phyloP scores from a whole-genome alignment of 352 stramenopile species.

The Globisporangium sylvaticum region DNA sequence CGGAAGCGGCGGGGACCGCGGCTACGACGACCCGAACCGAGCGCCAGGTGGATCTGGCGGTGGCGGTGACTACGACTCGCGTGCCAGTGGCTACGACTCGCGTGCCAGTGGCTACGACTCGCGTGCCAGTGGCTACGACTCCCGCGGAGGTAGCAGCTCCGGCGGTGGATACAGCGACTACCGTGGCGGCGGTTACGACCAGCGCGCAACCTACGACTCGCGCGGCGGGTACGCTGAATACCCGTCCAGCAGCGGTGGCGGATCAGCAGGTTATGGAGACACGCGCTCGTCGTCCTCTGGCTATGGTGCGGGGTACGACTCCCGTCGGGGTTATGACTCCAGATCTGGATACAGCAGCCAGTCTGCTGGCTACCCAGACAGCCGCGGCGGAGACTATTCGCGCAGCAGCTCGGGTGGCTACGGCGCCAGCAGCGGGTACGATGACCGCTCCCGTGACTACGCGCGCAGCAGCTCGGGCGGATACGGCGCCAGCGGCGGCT shows the following conservation, averaged over 20 bases:
- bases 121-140: not conserved
- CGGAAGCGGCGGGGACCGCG: not conserved
- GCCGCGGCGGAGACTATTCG: not conserved
- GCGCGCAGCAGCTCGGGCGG: not conserved
- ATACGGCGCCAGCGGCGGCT: not conserved
- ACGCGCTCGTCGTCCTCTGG: not conserved
- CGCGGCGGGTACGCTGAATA: not conserved
- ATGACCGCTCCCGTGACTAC: not conserved
- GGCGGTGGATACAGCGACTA: not conserved
- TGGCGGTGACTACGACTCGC: no score
- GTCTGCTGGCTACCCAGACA: not conserved
- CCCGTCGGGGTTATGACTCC: not conserved
- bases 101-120: not conserved
- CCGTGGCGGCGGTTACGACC: not conserved
- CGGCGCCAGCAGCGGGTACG: not conserved
- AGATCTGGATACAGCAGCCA: not conserved
- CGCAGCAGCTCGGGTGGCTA: not conserved
- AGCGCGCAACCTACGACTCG: not conserved
- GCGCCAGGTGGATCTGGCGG: not conserved
- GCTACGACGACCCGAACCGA: not conserved
- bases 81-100: no score
- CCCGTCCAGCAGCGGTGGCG: not conserved
- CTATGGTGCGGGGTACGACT: not conserved
- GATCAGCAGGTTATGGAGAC: not conserved
- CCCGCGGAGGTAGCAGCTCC: not conserved